These are phyloP conservation scores for Termitomyces sp. DNA, from an alignment of 768 basidiomycete species.

Conservation along the genomic window DNA sequence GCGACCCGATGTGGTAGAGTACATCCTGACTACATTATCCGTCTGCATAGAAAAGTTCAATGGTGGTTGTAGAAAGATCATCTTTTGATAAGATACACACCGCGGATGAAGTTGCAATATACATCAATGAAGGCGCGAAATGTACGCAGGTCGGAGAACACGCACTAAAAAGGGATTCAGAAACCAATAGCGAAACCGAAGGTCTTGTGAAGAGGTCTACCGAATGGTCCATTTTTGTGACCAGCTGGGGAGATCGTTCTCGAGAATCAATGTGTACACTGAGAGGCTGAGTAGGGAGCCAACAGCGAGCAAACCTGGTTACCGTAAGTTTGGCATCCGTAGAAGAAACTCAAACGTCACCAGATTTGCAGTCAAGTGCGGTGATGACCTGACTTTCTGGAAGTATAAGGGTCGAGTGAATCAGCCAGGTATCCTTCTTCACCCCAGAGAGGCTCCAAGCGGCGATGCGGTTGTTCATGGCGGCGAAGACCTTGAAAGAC, in stretches of 20 bases:
- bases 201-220: conserved; percentile 31
- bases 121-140: conserved; percentile 74
- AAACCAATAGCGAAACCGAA: neutral
- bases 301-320: conserved; percentile 68
- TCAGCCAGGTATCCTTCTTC: conserved; percentile 60
- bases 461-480: conserved; percentile 61
- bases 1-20: conserved; percentile 67
- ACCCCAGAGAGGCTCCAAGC: conserved; percentile 74
- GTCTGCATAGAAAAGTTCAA: conserved; percentile 29
- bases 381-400: conserved; percentile 50
- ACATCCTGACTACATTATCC: conserved; percentile 55
- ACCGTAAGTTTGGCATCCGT: conserved; percentile 18
- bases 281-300: conserved; percentile 56
- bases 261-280: conserved; percentile 71
- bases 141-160: conserved; percentile 44
- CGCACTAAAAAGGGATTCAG: conserved; percentile 28
- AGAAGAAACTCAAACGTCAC: conserved; percentile 27
- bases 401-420: conserved; percentile 77
- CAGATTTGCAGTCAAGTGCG: conserved; percentile 68
- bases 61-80: neutral
- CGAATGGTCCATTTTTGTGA: conserved; percentile 66
- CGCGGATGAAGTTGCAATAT: conserved; percentile 58
- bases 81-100: conserved; percentile 30
- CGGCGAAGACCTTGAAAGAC: conserved; percentile 60
- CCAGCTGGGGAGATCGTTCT: conserved; percentile 83